Evolutionary conservation across 2,329 filamentous ascomycete species (phyloP).

Genomic region (Parasarocladium wereldwijsianum): DNA sequence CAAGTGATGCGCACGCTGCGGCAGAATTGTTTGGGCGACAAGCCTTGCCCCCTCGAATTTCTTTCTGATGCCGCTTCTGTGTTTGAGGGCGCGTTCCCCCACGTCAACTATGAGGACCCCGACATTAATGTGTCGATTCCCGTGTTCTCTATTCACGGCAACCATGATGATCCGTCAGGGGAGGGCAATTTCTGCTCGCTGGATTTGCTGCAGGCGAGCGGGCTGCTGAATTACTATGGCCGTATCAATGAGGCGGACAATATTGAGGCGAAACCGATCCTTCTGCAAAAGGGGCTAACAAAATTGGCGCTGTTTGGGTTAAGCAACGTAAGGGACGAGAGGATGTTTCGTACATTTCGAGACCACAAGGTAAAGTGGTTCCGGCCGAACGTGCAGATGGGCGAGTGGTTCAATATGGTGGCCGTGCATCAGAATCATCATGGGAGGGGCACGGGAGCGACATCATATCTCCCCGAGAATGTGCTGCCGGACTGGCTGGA

Average conservation of each 20-base stretch:
- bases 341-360: constrained; percentile 83
- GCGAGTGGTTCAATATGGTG: constrained; percentile 93
- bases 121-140: constrained; percentile 96
- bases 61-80: constrained; percentile 85
- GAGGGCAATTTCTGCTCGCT: constrained; percentile 85
- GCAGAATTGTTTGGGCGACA: constrained; percentile 88
- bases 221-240: constrained; percentile 91
- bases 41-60: constrained; percentile 89
- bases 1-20: constrained; percentile 92
- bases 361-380: constrained; percentile 93
- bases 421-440: constrained; percentile 94
- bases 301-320: constrained; percentile 89
- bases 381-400: constrained; percentile 60
- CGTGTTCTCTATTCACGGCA: constrained; percentile 96
- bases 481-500: constrained; percentile 87
- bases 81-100: constrained; percentile 77
- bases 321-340: constrained; percentile 91
- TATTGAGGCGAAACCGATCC: constrained; percentile 78
- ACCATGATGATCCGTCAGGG: constrained; percentile 96
- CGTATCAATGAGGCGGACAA: constrained; percentile 86
- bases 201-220: constrained; percentile 80
- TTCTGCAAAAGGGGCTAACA: constrained; percentile 84
- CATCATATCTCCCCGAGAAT: constrained; percentile 85
- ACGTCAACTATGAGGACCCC: constrained; percentile 95
- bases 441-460: constrained; percentile 78